These are phyloP conservation scores for Phialocephala subalpina DNA, from an alignment of 2,329 filamentous ascomycete species.

Conservation along the genomic window DNA sequence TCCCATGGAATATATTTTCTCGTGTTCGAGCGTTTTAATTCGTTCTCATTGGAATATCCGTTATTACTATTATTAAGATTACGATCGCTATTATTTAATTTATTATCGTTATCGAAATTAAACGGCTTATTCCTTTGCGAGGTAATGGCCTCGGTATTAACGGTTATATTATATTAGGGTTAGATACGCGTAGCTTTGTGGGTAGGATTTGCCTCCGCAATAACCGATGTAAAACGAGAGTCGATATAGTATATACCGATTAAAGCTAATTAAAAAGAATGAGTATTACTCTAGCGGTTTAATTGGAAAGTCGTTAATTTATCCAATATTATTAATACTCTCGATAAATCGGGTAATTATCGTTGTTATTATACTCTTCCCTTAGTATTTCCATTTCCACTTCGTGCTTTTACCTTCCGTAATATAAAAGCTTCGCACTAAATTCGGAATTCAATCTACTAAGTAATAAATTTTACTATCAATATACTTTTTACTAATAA, in stretches of 20 bases:
- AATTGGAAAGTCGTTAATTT: background rate
- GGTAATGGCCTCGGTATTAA: constrained; percentile 15
- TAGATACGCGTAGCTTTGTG: constrained; percentile 18
- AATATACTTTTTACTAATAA: too few species aligned
- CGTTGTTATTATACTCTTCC: too few species aligned
- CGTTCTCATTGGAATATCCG: constrained; percentile 11
- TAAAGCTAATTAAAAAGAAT: background rate
- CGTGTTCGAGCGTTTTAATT: background rate
- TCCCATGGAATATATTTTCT: background rate
- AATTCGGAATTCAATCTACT: too few species aligned
- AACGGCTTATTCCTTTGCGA: too few species aligned
- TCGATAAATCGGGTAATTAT: too few species aligned
- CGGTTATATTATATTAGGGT: constrained; percentile 27
- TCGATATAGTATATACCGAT: background rate
- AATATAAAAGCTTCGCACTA: too few species aligned
- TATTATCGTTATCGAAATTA: constrained; percentile 14
- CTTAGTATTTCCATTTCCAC: too few species aligned
- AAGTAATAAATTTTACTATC: too few species aligned
- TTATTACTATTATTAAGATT: constrained; percentile 11
- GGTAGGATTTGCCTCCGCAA: too few species aligned
- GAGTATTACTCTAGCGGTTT: background rate
- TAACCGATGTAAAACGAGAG: too few species aligned
- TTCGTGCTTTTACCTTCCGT: too few species aligned
- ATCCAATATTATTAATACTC: background rate
- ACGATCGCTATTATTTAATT: constrained; percentile 12